Evolutionary conservation across 192 early-diverging fungal species (phyloP), one percentile per base, ranked within the genome.

Genomic region (Diversispora epigaea): DNA sequence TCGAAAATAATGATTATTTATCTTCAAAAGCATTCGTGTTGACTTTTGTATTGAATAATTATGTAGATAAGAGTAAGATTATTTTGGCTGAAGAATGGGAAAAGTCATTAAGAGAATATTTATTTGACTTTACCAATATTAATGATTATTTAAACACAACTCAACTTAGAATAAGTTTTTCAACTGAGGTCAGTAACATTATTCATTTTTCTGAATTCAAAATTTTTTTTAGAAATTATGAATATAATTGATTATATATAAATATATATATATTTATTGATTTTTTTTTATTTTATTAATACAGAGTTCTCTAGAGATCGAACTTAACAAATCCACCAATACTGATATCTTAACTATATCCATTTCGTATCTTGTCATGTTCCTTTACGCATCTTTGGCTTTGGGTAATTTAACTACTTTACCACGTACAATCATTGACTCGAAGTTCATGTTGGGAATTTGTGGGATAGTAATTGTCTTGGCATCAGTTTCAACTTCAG

Each of bases 331-430:
- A 49, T 89, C 89, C 3, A 87, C 85, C 22, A 87, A 88, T 52
- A 86, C 89, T 1, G 89, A 90, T 75, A 77, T 82, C 2, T 72
- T 64, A 4, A 90, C 87, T 6, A 84, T 90, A 2, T 65, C 83
- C 4, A 70, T 90, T 49, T 85, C 83, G 17, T 90, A 90, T 55
- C 21, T 90, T 10, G 86, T 82, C 22, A 90, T 90, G 89, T 88
- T 90, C 65, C 60, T 87, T 4, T 90, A 90, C 68, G 88, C 86
- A 3, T 90, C 88, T 1, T 45, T 90, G 19, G 88, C 88, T 10
- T 76, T 90, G 12, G 87, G 87, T 10, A 77, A 82, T 10, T 75
- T 85, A 44, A 47, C 77, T 0, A 76, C 80, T 0, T 65, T 79
- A 3, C 80, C 84, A 32, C 81, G 87, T 10, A 71, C 84, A 40